Evolutionary conservation across 352 stramenopile species (phyloP), one percentile per base, ranked within the genome.

Genomic region (Blastocystis sp.): DNA sequence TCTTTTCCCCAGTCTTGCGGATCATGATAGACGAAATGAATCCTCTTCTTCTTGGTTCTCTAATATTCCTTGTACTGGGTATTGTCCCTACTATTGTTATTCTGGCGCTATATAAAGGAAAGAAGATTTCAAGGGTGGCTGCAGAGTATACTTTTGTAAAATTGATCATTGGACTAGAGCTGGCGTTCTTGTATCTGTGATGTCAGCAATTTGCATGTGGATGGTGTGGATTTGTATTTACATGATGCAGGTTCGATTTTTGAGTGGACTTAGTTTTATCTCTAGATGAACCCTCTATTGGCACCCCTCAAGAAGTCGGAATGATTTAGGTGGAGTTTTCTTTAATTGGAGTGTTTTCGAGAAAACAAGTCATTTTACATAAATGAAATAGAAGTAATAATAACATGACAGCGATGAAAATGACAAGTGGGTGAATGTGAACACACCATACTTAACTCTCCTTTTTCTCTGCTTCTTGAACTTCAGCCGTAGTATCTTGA

Each of bases 181-280:
- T 37, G 71, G 71, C 16, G 71, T 83, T 27, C 56, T 83, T 39
- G 51, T 83, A 4, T 27, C 51, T 6, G 51, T 83, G 57, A 51
- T 83, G 27, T 52, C 24, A 9, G 71, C 71, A 49, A 59, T 83
- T 51, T 83, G 71, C 66, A 83, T 83, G 71, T 83, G 71, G 71
- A 83, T 83, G 71, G 51, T 83, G 3, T 83, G 71, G 71, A 83
- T 65, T 83, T 83, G 71, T 56, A 66, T 83, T 32, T 83, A 83
- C 32, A 83, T 83, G 71, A 83, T 83, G 71, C 71, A 83, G 71
- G 71, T 83, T 27, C 16, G 71, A 37, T 65, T 27, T 27, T 21
- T 24, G 1, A 32, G 0, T 83, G n/a, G 9, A 21, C 12, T 83
- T 49, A 29, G 16, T 21, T 16, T 51, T 52, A 42, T 16, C 35